These are phyloP conservation scores for Gloeopeniophorella convolvens DNA, from an alignment of 768 basidiomycete genomes.

Conservation along the genomic window DNA sequence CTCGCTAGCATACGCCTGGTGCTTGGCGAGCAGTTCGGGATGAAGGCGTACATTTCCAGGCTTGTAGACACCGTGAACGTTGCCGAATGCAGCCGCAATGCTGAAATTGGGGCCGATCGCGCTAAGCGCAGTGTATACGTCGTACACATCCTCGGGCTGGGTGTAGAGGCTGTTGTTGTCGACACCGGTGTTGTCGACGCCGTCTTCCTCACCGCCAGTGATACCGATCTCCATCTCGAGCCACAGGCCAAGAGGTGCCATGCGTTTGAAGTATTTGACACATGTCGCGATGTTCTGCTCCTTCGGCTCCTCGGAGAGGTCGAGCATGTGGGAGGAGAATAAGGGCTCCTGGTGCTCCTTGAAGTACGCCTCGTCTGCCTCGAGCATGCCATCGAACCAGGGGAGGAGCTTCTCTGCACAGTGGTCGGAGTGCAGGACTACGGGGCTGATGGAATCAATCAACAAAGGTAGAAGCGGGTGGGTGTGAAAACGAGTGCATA, in stretches of 20 bases:
- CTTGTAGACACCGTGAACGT: conserved; percentile 99
- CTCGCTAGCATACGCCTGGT: conserved; percentile 69
- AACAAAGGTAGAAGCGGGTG: background rate
- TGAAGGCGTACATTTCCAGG: conserved; percentile 94
- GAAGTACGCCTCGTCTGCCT: conserved; percentile 89
- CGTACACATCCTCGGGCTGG: conserved; percentile 93
- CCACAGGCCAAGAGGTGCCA: conserved; percentile 89
- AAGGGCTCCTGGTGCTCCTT: conserved; percentile 81
- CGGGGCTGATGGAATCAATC: conserved; percentile 53
- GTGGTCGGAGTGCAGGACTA: conserved; percentile 97
- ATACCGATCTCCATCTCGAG: conserved; percentile 99
- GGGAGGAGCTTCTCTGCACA: conserved; percentile 96
- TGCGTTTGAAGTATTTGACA: conserved; percentile 90
- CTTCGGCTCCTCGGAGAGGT: conserved; percentile 88
- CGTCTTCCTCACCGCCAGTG: conserved; percentile 99
- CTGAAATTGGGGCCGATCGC: conserved; percentile 89
- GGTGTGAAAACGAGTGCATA: conserved; percentile 36
- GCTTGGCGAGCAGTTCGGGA: conserved; percentile 86
- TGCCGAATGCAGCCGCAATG: conserved; percentile 97
- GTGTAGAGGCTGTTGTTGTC: conserved; percentile 96
- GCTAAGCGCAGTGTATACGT: conserved; percentile 80
- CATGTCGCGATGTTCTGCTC: conserved; percentile 94
- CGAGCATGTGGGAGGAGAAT: conserved; percentile 98
- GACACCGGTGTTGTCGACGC: conserved; percentile 94
- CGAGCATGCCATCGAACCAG: conserved; percentile 99